Conservation (phyloP, 1,139 yeast genomes). For the Yamadazyma kanchanaburiensis region DNA sequence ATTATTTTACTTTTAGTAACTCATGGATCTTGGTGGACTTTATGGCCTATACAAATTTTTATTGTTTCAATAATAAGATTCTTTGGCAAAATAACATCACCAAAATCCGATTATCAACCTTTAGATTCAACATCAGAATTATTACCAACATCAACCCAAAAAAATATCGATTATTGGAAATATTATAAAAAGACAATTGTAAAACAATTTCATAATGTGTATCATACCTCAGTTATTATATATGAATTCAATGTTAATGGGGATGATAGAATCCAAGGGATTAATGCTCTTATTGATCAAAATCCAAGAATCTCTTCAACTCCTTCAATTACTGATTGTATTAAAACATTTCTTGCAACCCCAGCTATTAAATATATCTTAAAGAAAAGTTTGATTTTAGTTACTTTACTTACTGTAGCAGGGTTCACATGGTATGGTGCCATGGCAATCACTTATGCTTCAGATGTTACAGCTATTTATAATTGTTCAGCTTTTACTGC, state of each 20-base stretch:
- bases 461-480: slow-evolving; percentile 87
- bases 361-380: slow-evolving; percentile 50
- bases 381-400: slow-evolving; percentile 40
- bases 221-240: slow-evolving; percentile 49
- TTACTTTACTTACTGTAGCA: slow-evolving; percentile 65
- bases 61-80: slow-evolving; percentile 39
- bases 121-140: slow-evolving; percentile 27
- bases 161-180: slow-evolving; percentile 17
- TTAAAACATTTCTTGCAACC: slow-evolving; percentile 34
- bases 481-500: slow-evolving; percentile 90
- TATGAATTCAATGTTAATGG: slow-evolving; percentile 40
- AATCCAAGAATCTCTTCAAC: slow-evolving; percentile 41
- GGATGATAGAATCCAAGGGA: slow-evolving; percentile 33
- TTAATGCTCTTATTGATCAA: slow-evolving; percentile 34
- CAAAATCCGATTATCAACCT: slow-evolving; percentile 23
- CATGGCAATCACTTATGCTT: slow-evolving; percentile 75
- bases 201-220: slow-evolving; percentile 48
- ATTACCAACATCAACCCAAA: slow-evolving; percentile 11
- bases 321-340: slow-evolving; percentile 33
- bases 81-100: slow-evolving; percentile 5
- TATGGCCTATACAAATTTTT: slow-evolving; percentile 74
- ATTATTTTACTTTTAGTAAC: slow-evolving; percentile 63
- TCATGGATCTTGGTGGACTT: slow-evolving; percentile 74
- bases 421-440: slow-evolving; percentile 88
- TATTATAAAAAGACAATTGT: slow-evolving; percentile 42